These are phyloP conservation scores for Puccinia triticina DNA, from an alignment of 1,284 basidiomycete species.

Conservation along the genomic window DNA sequence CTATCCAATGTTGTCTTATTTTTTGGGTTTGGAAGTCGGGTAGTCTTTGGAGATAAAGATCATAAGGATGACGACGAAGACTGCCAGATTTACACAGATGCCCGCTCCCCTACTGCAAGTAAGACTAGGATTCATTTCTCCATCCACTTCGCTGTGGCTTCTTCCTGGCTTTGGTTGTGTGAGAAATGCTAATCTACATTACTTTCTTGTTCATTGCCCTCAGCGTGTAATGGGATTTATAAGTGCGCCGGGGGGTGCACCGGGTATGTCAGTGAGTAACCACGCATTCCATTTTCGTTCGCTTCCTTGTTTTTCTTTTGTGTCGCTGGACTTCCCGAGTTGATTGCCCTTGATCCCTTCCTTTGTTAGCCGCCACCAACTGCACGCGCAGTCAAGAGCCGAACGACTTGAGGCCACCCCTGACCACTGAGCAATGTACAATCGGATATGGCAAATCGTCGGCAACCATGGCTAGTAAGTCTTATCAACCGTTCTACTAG, in stretches of 20 bases:
- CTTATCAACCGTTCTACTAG: not conserved
- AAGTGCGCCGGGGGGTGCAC: constrained; percentile 23
- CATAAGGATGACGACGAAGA: not conserved
- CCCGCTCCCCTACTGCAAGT: not conserved
- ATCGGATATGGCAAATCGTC: constrained; percentile 14
- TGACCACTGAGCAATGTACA: constrained; percentile 6
- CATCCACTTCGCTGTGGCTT: not conserved
- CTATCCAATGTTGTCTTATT: not conserved
- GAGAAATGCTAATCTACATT: not conserved
- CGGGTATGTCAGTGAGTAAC: not conserved
- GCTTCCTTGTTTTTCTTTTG: not conserved
- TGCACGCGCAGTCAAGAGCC: not conserved
- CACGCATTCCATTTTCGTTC: not conserved
- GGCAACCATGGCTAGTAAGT: constrained; percentile 20
- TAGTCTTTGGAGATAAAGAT: not conserved
- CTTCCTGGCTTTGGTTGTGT: not conserved
- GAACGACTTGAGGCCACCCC: not conserved
- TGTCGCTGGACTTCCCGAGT: not conserved
- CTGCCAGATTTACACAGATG: constrained; percentile 9
- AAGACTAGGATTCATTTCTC: not conserved
- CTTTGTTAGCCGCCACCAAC: not conserved
- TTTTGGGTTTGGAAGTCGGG: not conserved
- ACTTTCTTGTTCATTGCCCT: too few relatives aligned
- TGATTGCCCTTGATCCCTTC: not conserved
- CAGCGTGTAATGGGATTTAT: constrained; percentile 4